Base-by-base conservation (phyloP, 2,329 filamentous ascomycete genomes). In the Venturia carpophila region DNA sequence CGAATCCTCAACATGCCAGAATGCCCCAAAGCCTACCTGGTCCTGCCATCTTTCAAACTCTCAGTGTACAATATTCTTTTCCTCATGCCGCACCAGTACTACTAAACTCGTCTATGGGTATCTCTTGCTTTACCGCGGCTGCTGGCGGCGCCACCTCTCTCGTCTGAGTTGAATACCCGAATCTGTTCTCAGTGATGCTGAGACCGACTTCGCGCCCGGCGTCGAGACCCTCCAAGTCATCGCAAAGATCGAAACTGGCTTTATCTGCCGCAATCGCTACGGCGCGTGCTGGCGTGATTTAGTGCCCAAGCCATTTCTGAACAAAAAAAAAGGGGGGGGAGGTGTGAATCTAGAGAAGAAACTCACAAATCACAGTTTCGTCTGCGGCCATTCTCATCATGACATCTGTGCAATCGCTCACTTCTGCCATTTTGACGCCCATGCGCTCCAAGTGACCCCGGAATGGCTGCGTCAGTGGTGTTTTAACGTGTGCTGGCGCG, bases 401-500 rank as follows among this genome's bases (percentile, higher is more conserved):
- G n/a, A 60, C 63, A 56, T 64, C 63, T 17, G 45, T 49, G 45
- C 47, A 56, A 41, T 64, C 63, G 17, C 52, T 60, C 11, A 60
- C 47, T 34, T 56, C 52, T 11, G 47, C 63, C 30, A 64, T 39
- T 30, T 43, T 60, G 4, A 64, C 49, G n/a, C 61, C 42, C 9
- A 37, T 3, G 17, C 60, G 34, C 52, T 64, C 47, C 63, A 64
- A 21, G 43, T 60, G 43, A 13, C 3, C 19, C 63, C 63, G 60
- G 17, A 58, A 64, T 2, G 10, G 21, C 30, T 43, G 37, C 15
- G 66, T 68, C 68, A 70, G 67, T 0, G 64, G 45, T 7, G 72
- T 74, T 1, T 69, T 67, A 9, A 73, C 66, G 49, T 68, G 71
- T 68, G 70, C 72, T 19, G 72, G 71, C 10, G 72, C 71, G 6